Percentiles rank a stretch among this genome's conserved stretches.
phyloP scores from a whole-genome alignment of 2,329 filamentous ascomycete species.

The Colletotrichum sansevieriae region DNA sequence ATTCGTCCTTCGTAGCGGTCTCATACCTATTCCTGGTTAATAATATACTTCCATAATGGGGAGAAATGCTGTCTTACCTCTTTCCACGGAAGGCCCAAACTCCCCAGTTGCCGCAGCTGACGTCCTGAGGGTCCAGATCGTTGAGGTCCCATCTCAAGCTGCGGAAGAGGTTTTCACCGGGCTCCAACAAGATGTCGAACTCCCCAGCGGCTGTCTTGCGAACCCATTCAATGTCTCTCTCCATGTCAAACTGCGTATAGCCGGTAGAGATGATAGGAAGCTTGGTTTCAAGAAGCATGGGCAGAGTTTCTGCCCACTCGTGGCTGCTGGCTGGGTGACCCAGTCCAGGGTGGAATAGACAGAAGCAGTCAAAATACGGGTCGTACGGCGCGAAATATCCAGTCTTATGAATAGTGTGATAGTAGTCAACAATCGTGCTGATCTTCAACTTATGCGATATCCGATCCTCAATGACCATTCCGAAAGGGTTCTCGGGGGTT shows the following conservation, averaged over 20 bases:
- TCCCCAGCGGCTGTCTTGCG: conserved; percentile 87
- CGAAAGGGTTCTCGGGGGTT: conserved; percentile 89
- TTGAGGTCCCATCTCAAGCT: conserved; percentile 98
- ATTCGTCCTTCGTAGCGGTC: conserved; percentile 67
- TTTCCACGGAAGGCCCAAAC: conserved; percentile 98
- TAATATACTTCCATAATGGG: neutral
- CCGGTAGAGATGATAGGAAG: conserved; percentile 94
- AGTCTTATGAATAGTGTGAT: conserved; percentile 93
- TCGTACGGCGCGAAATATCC: conserved; percentile 94
- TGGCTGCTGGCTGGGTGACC: conserved; percentile 93
- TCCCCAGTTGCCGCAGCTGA: conserved; percentile 97
- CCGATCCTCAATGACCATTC: conserved; percentile 92
- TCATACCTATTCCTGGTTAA: conserved; percentile 68
- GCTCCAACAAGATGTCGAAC: conserved; percentile 91
- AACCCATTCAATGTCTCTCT: conserved; percentile 92
- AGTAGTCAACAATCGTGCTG: conserved; percentile 97
- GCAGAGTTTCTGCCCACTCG: conserved; percentile 94
- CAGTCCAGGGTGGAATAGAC: conserved; percentile 96
- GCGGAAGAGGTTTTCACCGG: conserved; percentile 93
- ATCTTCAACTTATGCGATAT: conserved; percentile 94
- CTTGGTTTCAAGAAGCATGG: conserved; percentile 93
- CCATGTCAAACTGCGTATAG: conserved; percentile 95
- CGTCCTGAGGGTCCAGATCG: conserved; percentile 92
- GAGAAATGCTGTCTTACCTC: conserved; percentile 71
- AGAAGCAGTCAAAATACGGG: conserved; percentile 97